Conservation (phyloP, 345 rosid species). For the Kernera saxatilis region DNA sequence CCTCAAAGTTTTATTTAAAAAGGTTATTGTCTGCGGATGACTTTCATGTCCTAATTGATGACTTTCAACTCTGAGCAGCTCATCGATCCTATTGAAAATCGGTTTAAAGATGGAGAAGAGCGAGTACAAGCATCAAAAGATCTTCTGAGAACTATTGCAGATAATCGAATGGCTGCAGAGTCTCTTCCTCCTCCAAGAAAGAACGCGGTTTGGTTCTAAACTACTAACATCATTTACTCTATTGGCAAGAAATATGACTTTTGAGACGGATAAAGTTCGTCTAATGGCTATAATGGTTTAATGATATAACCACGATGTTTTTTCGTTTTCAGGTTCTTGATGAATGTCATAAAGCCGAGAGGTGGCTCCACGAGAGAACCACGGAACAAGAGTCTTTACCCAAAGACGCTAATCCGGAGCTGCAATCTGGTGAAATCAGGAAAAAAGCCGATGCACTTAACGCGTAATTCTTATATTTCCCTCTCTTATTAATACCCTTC, state of each 20-base stretch:
- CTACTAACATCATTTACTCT: background rate
- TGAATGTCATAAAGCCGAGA: conserved; percentile 64
- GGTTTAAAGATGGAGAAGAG: conserved; percentile 61
- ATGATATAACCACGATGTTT: background rate
- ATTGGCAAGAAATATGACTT: background rate
- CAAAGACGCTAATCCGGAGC: conserved; percentile 43
- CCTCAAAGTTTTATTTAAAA: background rate
- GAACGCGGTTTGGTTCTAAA: conserved; percentile 40
- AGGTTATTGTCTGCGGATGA: conserved; percentile 4
- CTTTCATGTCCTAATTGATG: background rate
- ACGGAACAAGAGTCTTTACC: conserved; percentile 47
- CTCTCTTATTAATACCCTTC: background rate
- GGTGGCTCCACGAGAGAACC: conserved; percentile 60
- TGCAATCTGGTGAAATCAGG: conserved; percentile 61
- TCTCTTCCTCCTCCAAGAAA: conserved; percentile 49
- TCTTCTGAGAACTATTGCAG: conserved; percentile 44
- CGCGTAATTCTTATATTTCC: conserved; percentile 28
- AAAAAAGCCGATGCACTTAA: conserved; percentile 47
- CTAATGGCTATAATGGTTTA: background rate
- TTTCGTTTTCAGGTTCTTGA: conserved; percentile 41
- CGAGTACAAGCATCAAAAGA: conserved; percentile 51
- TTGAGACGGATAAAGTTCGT: background rate
- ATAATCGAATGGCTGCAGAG: conserved; percentile 39
- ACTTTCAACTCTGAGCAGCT: conserved; percentile 33
- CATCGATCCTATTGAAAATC: conserved; percentile 60